A percentile compares a stretch with the other conserved stretches of the same genome.
phyloP scores from a whole-genome alignment of 495 filamentous ascomycete species.

The Staphylotrichum longicolle region DNA sequence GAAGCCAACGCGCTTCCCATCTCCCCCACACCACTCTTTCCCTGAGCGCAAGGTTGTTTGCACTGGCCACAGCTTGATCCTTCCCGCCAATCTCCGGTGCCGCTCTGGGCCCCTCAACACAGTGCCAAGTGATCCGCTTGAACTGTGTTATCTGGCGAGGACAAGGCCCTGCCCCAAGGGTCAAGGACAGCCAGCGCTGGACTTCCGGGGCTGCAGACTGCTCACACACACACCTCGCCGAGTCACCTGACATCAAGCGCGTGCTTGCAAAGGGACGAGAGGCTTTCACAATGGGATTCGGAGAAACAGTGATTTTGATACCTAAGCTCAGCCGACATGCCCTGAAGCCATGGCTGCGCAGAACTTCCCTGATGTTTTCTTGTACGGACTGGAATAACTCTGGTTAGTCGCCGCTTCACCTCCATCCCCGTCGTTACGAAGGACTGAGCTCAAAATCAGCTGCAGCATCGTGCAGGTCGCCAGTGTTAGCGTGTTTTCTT shows the following conservation, averaged over 20 bases:
- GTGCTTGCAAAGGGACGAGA: not conserved
- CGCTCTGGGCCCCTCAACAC: slow-evolving; percentile 4
- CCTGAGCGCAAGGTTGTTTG: slow-evolving; percentile 1
- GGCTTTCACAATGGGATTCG: too few species aligned
- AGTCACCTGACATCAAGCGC: not conserved
- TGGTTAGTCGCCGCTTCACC: too few species aligned
- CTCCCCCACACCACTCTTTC: slow-evolving; percentile 6
- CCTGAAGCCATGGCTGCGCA: too few species aligned
- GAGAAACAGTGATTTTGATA: too few species aligned
- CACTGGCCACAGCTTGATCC: slow-evolving; percentile 17
- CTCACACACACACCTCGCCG: not conserved
- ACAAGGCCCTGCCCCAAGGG: too few species aligned
- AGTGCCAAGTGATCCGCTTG: not conserved
- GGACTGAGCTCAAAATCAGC: slow-evolving; percentile 4
- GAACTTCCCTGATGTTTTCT: too few species aligned
- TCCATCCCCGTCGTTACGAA: not conserved
- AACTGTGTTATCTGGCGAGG: slow-evolving; percentile 15
- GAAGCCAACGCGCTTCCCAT: not conserved
- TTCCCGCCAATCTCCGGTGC: slow-evolving; percentile 23
- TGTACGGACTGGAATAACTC: too few species aligned
- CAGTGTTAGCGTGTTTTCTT: slow-evolving; percentile 20
- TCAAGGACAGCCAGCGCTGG: too few species aligned
- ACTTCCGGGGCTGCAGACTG: too few species aligned
- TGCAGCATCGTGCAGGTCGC: slow-evolving; percentile 34
- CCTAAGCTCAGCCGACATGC: too few species aligned